Conservation (phyloP, 768 basidiomycete species). For the Mycena epipterygia region DNA sequence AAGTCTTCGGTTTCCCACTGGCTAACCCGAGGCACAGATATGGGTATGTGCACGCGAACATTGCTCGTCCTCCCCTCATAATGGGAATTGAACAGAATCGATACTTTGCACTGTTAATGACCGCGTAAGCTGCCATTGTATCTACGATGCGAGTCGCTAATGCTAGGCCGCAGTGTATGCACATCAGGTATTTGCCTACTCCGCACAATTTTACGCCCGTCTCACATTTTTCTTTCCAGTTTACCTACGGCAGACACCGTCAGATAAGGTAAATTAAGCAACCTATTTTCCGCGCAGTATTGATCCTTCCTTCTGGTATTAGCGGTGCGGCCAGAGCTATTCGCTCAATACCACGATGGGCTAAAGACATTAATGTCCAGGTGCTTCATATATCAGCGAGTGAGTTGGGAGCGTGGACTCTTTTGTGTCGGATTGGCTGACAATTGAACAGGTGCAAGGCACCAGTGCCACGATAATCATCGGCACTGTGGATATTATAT, state of each 20-base stretch:
- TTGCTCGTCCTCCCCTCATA: not conserved
- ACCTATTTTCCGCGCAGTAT: not conserved
- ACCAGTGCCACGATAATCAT: not conserved
- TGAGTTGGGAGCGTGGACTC: too few species aligned
- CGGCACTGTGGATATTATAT: not conserved
- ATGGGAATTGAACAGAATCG: too few species aligned
- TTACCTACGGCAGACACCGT: conserved; percentile 1
- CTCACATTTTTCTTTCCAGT: not conserved
- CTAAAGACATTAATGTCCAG: not conserved
- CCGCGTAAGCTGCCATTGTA: too few species aligned
- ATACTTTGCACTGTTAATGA: too few species aligned
- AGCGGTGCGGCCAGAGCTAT: not conserved
- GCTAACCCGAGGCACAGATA: not conserved
- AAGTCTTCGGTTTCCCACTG: not conserved
- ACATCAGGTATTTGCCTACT: not conserved
- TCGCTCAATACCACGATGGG: not conserved
- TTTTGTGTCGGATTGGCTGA: not conserved
- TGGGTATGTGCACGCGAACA: not conserved
- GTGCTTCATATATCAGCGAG: conserved; percentile 12
- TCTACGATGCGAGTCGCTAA: too few species aligned
- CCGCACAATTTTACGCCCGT: not conserved
- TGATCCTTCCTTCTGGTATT: not conserved
- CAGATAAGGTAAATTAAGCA: not conserved
- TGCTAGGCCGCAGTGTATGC: not conserved
- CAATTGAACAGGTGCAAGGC: not conserved